Base-by-base conservation (phyloP, 768 basidiomycete species). In the Xerocomellus chrysenteron region DNA sequence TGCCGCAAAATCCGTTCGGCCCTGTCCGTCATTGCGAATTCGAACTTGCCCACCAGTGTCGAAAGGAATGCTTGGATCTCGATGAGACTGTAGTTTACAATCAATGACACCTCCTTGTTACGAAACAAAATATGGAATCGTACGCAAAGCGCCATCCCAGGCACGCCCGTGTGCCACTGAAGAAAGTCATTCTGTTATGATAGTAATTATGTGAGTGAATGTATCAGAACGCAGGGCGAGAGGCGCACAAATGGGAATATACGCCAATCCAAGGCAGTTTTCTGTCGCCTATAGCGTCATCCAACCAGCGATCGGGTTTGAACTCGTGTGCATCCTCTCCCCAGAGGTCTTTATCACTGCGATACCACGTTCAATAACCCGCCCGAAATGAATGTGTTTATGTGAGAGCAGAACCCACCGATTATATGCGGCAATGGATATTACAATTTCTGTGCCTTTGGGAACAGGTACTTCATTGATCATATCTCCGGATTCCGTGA, bases 31-130 rank as follows among this genome's bases (percentile, higher is more conserved):
- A 65, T 56, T 17, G 60, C 61, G 59, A 85, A 82, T 60, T 83
- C 81, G 63, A 85, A 82, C 58, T 80, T 74, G 39, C 75, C 68
- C 33, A 86, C 63, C 16, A 85, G 68, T 58, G 82, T 81, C 14
- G 78, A 73, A 19, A 85, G 59, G 70, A 86, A 82, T 0, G 78
- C 75, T 57, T 86, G 84, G 3, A 85, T 62, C 62, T 86, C 82
- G 24, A 76, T 59, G 4, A 83, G 57, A 2, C 74, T 74, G 57
- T 14, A 21, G 0, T 6, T 19, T 46, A 11, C 11, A 14, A 30
- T 48, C 21, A 57, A 30, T 13, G 6, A 42, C 19, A 7, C 26
- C 6, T n/a, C n/a, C 43, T 43, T 21, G 17, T 36, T 1, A 33
- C 5, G 11, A n/a, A 13, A 11, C 6, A n/a, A 42, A n/a, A 35